Evolutionary conservation across 768 basidiomycete species (phyloP).

Genomic region (Pholiota conissans): DNA sequence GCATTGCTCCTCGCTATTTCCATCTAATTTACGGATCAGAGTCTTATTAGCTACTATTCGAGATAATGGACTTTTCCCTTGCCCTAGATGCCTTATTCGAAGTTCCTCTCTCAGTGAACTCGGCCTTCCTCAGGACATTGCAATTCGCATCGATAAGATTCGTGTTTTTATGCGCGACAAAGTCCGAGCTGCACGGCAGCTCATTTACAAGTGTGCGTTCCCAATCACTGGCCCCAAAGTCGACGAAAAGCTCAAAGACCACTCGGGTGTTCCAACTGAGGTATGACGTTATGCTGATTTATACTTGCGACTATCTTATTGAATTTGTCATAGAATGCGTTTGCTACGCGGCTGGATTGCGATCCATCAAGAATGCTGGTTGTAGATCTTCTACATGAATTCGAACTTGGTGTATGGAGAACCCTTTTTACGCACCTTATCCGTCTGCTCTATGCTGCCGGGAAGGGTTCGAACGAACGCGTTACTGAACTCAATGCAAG

Average conservation of each 20-base stretch:
- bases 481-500: neutral
- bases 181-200: neutral
- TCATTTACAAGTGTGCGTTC: neutral
- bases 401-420: constrained; percentile 5
- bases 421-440: constrained; percentile 31
- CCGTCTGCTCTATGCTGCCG: constrained; percentile 8
- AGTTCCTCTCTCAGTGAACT: constrained; percentile 27
- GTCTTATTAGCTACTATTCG: constrained; percentile 34
- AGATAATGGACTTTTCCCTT: constrained; percentile 35
- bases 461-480: neutral
- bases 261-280: constrained; percentile 27
- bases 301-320: neutral
- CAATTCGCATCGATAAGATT: neutral
- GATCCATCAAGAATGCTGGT: neutral
- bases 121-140: constrained; percentile 17
- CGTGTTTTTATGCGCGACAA: neutral
- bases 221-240: neutral
- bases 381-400: constrained; percentile 5
- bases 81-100: constrained; percentile 32
- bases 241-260: constrained; percentile 7
- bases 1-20: too few species aligned
- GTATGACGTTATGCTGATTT: constrained; percentile 15
- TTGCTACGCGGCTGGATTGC: neutral
- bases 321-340: constrained; percentile 2
- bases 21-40: constrained; percentile 24